Evolutionary conservation across 192 early-diverging fungal species (phyloP).

Genomic region (Coemansia aciculifera): DNA sequence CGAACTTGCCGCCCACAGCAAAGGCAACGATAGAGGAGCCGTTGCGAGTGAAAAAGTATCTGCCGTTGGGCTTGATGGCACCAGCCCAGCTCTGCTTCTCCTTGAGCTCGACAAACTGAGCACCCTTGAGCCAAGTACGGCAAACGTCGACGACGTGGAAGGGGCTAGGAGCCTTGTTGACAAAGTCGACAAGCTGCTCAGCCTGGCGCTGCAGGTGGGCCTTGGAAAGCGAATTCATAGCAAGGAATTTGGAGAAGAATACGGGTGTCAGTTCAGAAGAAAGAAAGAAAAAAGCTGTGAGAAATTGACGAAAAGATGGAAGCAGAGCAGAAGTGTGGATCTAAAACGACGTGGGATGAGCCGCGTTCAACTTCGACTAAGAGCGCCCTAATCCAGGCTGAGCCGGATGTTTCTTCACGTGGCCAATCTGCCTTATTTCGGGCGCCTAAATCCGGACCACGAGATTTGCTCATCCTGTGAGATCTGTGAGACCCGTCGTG

Average conservation of each 20-base stretch:
- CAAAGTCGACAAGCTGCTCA: constrained; percentile 76
- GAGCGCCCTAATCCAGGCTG: constrained; percentile 2
- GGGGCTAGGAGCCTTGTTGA: constrained; percentile 90
- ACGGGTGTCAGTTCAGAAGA: background rate
- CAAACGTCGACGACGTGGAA: constrained; percentile 94
- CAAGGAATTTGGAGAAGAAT: background rate
- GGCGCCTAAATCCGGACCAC: background rate
- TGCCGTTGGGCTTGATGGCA: constrained; percentile 71
- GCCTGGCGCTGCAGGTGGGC: constrained; percentile 54
- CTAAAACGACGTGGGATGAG: no score
- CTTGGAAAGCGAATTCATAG: constrained; percentile 46
- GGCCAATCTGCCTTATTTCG: background rate
- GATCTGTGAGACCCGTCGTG: background rate
- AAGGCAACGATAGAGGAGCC: constrained; percentile 85
- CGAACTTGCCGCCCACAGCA: constrained; percentile 86
- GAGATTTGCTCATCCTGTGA: background rate
- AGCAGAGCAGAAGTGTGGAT: constrained; percentile 4
- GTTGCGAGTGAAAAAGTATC: constrained; percentile 98
- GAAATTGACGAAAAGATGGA: background rate
- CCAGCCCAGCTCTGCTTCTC: constrained; percentile 85
- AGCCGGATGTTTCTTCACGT: background rate
- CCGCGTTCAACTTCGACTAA: background rate
- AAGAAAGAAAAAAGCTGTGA: background rate
- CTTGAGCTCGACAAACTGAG: constrained; percentile 84
- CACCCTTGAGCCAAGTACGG: constrained; percentile 64